Conservation (phyloP, 164 flowering plant genomes). For the Vitis labrusca region DNA sequence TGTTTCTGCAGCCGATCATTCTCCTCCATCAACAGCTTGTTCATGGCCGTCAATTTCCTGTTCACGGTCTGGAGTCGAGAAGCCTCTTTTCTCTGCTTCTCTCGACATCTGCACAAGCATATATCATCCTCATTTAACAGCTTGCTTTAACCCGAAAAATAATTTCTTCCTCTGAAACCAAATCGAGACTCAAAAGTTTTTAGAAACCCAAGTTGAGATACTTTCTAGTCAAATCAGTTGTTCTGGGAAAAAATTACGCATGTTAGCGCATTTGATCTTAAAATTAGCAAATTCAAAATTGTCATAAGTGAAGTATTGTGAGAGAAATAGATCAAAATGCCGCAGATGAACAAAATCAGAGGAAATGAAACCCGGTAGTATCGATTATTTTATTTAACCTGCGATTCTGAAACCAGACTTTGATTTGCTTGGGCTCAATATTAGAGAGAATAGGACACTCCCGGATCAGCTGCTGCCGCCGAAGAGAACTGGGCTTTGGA, state of each 20-base stretch:
- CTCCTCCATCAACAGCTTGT: conserved; percentile 85
- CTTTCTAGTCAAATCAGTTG: no score
- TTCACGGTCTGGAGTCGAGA: conserved; percentile 75
- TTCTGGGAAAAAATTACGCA: no score
- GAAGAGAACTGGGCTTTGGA: conserved; percentile 75
- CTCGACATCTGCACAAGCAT: conserved; percentile 58
- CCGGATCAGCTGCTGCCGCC: conserved; percentile 69
- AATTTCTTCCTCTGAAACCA: neutral
- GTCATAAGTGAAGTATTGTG: no score
- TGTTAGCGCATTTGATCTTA: no score
- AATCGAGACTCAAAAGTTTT: neutral
- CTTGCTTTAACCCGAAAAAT: no score
- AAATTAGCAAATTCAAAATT: no score
- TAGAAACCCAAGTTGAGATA: no score
- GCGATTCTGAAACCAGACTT: conserved; percentile 89
- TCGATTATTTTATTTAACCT: conserved; percentile 31
- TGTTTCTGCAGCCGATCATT: conserved; percentile 81
- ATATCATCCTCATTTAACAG: neutral
- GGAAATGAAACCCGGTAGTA: neutral
- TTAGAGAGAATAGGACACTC: conserved; percentile 71
- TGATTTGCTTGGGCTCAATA: conserved; percentile 82
- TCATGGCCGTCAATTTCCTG: conserved; percentile 74
- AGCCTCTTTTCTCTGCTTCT: conserved; percentile 81
- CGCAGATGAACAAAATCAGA: no score
- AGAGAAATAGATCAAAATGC: no score